Conservation (phyloP, 345 rosid genomes). For the Nephelium lappaceum region DNA sequence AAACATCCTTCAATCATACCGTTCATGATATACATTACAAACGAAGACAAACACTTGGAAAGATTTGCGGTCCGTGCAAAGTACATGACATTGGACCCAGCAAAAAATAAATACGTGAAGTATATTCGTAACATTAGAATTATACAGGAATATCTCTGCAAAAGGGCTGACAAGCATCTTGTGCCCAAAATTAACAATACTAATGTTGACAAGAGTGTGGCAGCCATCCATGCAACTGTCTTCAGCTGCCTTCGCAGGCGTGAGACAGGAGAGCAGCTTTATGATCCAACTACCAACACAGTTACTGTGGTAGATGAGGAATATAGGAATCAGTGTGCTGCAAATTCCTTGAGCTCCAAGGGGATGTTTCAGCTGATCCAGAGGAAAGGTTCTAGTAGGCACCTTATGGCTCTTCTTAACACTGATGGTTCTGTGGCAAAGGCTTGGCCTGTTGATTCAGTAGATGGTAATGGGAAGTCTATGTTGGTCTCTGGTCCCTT, state of each 20-base stretch:
- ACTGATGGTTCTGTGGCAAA: slow-evolving; percentile 92
- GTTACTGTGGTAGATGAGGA: slow-evolving; percentile 84
- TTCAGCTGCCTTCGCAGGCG: slow-evolving; percentile 93
- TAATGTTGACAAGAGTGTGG: slow-evolving; percentile 95
- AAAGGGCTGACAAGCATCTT: slow-evolving; percentile 96
- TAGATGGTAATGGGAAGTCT: slow-evolving; percentile 57
- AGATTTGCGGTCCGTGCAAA: slow-evolving; percentile 98
- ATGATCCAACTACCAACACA: slow-evolving; percentile 77
- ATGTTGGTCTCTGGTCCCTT: slow-evolving; percentile 53
- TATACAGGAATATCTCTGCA: slow-evolving; percentile 91
- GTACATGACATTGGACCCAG: slow-evolving; percentile 98
- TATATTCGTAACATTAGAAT: slow-evolving; percentile 92
- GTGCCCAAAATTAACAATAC: slow-evolving; percentile 98
- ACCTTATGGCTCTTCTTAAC: slow-evolving; percentile 95
- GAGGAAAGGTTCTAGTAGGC: slow-evolving; percentile 93
- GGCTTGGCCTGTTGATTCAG: slow-evolving; percentile 87
- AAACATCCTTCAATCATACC: slow-evolving; percentile 98
- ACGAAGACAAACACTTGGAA: slow-evolving; percentile 97
- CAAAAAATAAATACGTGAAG: slow-evolving; percentile 93
- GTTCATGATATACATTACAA: slow-evolving; percentile 92
- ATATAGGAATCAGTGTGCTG: slow-evolving; percentile 90
- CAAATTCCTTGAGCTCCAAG: slow-evolving; percentile 89
- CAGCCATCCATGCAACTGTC: slow-evolving; percentile 95
- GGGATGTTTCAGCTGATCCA: slow-evolving; percentile 98
- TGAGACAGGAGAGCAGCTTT: slow-evolving; percentile 85